Evolutionary conservation across 2,329 filamentous ascomycete genomes (phyloP).

Genomic region (Tolypocladium amazonense): DNA sequence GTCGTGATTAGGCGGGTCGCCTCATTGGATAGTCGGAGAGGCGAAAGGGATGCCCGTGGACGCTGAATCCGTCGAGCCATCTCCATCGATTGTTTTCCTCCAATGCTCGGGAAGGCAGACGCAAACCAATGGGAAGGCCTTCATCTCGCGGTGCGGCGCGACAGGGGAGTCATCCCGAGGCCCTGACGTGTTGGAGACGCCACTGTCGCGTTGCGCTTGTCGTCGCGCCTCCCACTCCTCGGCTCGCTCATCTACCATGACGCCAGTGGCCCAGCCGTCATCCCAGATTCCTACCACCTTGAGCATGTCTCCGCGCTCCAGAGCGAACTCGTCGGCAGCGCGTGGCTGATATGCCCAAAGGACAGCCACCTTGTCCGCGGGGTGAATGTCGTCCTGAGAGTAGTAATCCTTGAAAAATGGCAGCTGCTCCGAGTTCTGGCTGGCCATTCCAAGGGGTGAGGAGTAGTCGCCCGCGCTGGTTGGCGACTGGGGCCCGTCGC

Average conservation of each 20-base stretch:
- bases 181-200: slow-evolving; percentile 72
- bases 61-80: slow-evolving; percentile 57
- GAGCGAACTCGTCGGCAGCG: slow-evolving; percentile 81
- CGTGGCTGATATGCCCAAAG: slow-evolving; percentile 96
- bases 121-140: slow-evolving; percentile 94
- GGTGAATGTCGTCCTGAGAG: slow-evolving; percentile 89
- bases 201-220: slow-evolving; percentile 79
- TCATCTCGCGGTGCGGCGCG: slow-evolving; percentile 64
- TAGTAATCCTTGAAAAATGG: slow-evolving; percentile 99
- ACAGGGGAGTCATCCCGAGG: slow-evolving; percentile 51
- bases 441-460: slow-evolving; percentile 72
- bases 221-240: slow-evolving; percentile 79
- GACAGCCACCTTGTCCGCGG: slow-evolving; percentile 78
- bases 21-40: slow-evolving; percentile 3
- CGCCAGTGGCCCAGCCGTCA: slow-evolving; percentile 94
- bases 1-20: background rate
- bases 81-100: slow-evolving; percentile 92
- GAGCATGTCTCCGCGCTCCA: slow-evolving; percentile 95
- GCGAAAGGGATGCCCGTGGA: slow-evolving; percentile 26
- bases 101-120: slow-evolving; percentile 93
- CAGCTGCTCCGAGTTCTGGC: slow-evolving; percentile 89
- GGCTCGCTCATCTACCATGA: slow-evolving; percentile 69
- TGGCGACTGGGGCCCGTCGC: slow-evolving; percentile 64
- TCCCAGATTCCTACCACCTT: slow-evolving; percentile 99
- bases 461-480: slow-evolving; percentile 64